A percentile compares a stretch with the other conserved stretches of the same genome.
Evolutionary conservation across 2,329 filamentous ascomycete genomes (phyloP).

Genomic region (Beauveria rudraprayagi): DNA sequence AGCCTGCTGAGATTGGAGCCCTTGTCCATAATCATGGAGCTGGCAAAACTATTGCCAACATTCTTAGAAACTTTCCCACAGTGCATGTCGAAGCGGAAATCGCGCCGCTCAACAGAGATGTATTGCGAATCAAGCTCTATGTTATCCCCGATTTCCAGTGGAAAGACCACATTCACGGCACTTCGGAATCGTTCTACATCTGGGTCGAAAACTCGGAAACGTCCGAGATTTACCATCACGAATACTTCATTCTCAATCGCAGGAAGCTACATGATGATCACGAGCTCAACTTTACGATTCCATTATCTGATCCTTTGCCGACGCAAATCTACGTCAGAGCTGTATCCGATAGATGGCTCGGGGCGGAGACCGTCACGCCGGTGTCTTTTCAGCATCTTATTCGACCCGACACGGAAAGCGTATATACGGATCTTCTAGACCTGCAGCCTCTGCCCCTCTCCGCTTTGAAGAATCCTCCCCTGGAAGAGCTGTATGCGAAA

Average conservation of each 20-base stretch:
- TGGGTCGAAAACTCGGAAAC: slow-evolving; percentile 99
- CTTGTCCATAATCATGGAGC: slow-evolving; percentile 87
- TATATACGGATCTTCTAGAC: slow-evolving; percentile 90
- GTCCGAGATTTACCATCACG: slow-evolving; percentile 94
- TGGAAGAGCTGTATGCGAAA: slow-evolving; percentile 83
- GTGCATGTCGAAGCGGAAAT: slow-evolving; percentile 88
- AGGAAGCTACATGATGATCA: slow-evolving; percentile 93
- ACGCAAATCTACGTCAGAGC: slow-evolving; percentile 94
- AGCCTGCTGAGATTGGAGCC: slow-evolving; percentile 77
- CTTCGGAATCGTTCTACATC: slow-evolving; percentile 93
- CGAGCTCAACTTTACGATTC: slow-evolving; percentile 96
- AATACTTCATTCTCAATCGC: slow-evolving; percentile 88
- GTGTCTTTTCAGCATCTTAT: slow-evolving; percentile 98
- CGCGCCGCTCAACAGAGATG: slow-evolving; percentile 88
- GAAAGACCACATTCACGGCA: slow-evolving; percentile 91
- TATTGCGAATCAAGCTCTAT: slow-evolving; percentile 80
- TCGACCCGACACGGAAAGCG: slow-evolving; percentile 90
- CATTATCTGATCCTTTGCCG: slow-evolving; percentile 83
- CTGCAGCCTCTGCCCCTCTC: slow-evolving; percentile 82
- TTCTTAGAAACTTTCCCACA: slow-evolving; percentile 88
- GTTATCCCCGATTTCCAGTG: slow-evolving; percentile 86
- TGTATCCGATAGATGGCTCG: slow-evolving; percentile 92
- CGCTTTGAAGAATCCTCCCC: slow-evolving; percentile 74
- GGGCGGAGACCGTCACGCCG: slow-evolving; percentile 88
- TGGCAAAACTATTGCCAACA: slow-evolving; percentile 70